Conservation (phyloP, 129 eudicot species). For the Flaveria brownii region DNA sequence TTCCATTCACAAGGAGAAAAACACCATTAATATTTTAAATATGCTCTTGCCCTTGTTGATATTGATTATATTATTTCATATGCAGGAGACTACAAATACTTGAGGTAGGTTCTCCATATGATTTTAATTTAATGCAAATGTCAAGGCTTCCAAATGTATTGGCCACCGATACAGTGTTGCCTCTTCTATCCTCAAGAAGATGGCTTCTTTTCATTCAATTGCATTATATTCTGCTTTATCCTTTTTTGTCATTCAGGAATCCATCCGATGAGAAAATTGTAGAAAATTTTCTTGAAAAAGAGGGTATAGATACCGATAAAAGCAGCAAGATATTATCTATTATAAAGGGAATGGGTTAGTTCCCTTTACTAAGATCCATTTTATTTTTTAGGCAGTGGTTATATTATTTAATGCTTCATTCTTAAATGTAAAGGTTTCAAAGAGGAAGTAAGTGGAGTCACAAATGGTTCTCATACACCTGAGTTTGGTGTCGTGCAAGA, state of each 20-base stretch:
- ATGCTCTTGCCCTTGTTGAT: conserved; percentile 23
- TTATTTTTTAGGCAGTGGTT: conserved; percentile 1
- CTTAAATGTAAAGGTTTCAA: conserved; percentile 65
- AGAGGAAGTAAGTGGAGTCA: conserved; percentile 68
- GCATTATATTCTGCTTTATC: conserved; percentile 16
- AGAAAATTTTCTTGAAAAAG: conserved; percentile 71
- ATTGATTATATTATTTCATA: conserved; percentile 33
- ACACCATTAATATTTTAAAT: background rate
- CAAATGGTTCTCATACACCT: conserved; percentile 34
- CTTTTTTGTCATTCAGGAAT: conserved; percentile 43
- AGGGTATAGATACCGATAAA: conserved; percentile 61
- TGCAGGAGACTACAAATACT: conserved; percentile 94
- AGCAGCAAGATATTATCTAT: conserved; percentile 59
- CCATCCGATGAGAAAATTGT: conserved; percentile 75
- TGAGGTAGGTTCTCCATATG: conserved; percentile 51
- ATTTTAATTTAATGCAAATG: background rate
- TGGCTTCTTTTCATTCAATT: background rate
- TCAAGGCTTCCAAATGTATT: conserved; percentile 12
- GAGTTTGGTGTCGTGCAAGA: conserved; percentile 96
- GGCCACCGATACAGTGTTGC: background rate
- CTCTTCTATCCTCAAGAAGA: conserved; percentile 20
- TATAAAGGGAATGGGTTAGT: conserved; percentile 80
- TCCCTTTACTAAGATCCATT: conserved; percentile 11
- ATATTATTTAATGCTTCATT: conserved; percentile 19
- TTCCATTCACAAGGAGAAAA: too few relatives aligned